Evolutionary conservation across 2,329 filamentous ascomycete genomes (phyloP), one percentile per base, ranked within the genome.

Genomic region (Ascocoryne sarcoides): DNA sequence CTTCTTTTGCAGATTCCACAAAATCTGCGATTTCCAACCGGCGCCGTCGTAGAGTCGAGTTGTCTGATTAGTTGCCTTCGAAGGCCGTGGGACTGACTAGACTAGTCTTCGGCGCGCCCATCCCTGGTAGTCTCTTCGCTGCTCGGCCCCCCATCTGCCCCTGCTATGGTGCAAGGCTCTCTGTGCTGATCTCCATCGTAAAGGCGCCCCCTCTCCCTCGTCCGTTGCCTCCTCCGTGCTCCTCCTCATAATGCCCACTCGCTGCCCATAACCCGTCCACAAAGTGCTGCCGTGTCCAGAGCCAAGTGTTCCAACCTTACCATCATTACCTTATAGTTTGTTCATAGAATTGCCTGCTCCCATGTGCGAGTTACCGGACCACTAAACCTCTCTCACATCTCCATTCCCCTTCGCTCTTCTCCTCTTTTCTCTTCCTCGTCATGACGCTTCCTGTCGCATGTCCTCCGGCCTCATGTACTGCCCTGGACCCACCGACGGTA

Each of bases 381-480:
- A 28, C 37, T 45, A 42, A 47, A 39, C n/a, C n/a, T n/a, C n/a
- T n/a, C n/a, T n/a, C n/a, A n/a, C n/a, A n/a, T 31, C 45, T 42
- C 23, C 40, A 35, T 60, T 96, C 90, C 20, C 36, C 28, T 29
- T 35, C 32, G 32, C n/a, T n/a, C 32, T 20, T 42, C 29, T 32
- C 39, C 43, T 41, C 31, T 32, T 40, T 29, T 33, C 19, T 31
- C 17, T 26, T 35, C 23, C 35, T 38, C 45, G 54, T 42, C 43
- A 60, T 60, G 57, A 59, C 57, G 35, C 47, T 60, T 23, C 56
- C 57, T 20, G 45, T 59, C 40, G 49, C 55, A 42, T 60, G 57
- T 47, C 55, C 56, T 43, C 51, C 55, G 9, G 26, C 51, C 35
- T 52, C 54, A 30, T 46, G 42, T 40, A 44, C 38, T 28, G 41